Evolutionary conservation across 305 asterid genomes (phyloP).

Genomic region (Fraxinus baroniana): DNA sequence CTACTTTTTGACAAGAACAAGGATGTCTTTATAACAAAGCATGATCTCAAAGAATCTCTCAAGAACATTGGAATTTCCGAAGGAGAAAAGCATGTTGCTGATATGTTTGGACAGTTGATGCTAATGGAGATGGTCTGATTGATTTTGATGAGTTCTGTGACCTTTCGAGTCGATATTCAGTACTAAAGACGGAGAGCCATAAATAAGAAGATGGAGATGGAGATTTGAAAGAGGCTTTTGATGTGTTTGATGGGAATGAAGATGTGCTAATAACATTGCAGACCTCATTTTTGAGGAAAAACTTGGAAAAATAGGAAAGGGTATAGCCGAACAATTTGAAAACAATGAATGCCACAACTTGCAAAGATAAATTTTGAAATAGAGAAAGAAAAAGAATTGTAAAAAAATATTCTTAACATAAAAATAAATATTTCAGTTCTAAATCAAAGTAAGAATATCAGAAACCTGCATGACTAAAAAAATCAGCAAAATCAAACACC

Average conservation of each 20-base stretch:
- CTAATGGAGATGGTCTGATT: conserved; percentile 68
- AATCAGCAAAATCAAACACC: conserved; percentile 8
- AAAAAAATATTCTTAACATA: too few relatives aligned
- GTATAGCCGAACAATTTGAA: not conserved
- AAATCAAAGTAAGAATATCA: not conserved
- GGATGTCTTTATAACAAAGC: conserved; percentile 71
- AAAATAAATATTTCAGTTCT: too few relatives aligned
- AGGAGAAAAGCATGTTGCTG: conserved; percentile 57
- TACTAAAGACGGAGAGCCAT: not conserved
- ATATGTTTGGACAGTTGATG: conserved; percentile 65
- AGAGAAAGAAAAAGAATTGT: too few relatives aligned
- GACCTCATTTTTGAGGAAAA: not conserved
- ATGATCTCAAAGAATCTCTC: conserved; percentile 61
- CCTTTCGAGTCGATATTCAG: conserved; percentile 45
- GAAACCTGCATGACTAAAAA: not conserved
- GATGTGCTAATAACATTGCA: conserved; percentile 55
- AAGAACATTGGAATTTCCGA: conserved; percentile 61
- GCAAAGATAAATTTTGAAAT: too few relatives aligned
- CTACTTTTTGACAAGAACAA: conserved; percentile 77
- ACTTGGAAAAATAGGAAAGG: not conserved
- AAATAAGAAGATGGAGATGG: conserved; percentile 24
- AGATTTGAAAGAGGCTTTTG: conserved; percentile 67
- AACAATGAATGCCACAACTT: too few relatives aligned
- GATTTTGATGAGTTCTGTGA: conserved; percentile 71
- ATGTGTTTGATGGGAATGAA: conserved; percentile 71